Base-by-base conservation (phyloP, 345 rosid genomes). In the Leavenworthia alabamica region DNA sequence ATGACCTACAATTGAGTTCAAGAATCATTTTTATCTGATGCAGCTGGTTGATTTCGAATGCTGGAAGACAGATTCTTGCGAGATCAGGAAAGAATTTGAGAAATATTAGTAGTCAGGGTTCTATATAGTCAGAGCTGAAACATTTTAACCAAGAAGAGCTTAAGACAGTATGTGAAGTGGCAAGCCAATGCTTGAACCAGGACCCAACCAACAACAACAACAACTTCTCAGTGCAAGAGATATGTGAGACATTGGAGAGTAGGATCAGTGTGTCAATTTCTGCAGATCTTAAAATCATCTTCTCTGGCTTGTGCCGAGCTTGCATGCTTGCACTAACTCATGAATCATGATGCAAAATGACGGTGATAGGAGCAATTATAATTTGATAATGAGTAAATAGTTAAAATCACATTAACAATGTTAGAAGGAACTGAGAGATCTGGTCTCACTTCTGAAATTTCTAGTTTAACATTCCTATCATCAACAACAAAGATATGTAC, bases 241-340 rank as follows among this genome's bases (percentile, higher is more conserved):
- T 94, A 57, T 72, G 78, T 54, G 40, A 74, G 61, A 73, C 65
- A 32, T 58, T 94, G 54, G 97, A 90, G 77, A 80, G 82, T 71
- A 60, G 74, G 71, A 86, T 94, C 22, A 95, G 88, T 75, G 71
- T 88, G 13, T 83, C 96, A 2, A 55, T 84, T 12, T 80, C 97
- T 0, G 72, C 81, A 2, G 97, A 85, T 79, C 79, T 86, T 27
- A 83, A n/a, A 78, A 80, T 77, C 97, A 4, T 83, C 97, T 20
- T 82, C 97, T 54, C 70, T 89, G 77, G 99, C 97, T 6, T 94
- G 99, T 96, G 97, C 99, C 0, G 99, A 94, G 88, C 89, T 84
- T 8, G 95, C 95, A n/a, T n/a, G 0, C 83, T 94, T 54, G 77
- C n/a, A n/a, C n/a, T n/a, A n/a, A 88, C 33, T 83, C 97, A 2